Evolutionary conservation across 768 basidiomycete genomes (phyloP), one percentile per base, ranked within the genome.

Genomic region (Tulasnella sp.): DNA sequence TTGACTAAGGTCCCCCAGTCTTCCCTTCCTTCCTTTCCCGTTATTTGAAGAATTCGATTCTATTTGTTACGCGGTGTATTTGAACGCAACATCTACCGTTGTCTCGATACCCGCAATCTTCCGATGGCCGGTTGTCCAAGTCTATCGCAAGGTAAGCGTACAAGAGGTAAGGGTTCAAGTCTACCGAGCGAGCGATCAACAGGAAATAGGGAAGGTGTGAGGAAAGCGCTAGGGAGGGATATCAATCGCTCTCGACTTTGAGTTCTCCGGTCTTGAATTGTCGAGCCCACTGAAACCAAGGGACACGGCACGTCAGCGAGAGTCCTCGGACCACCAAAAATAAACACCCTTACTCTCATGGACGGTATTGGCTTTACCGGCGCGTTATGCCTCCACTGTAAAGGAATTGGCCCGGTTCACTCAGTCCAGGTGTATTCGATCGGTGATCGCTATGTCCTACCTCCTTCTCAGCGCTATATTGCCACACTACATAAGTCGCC

Each of bases 291-390:
- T 89, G 77, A 4, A 70, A 48, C 23, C 61, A 67, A 67, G 40
- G 55, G 69, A 61, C 51, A 74, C 6, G 18, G 78, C 29, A 20
- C 79, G 26, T 76, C 46, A 9, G 73, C 13, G 11, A 29, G 79
- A 40, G 10, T 67, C 61, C 16, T 29, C 78, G 42, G 57, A 42
- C 70, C 35, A 40, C 61, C 0, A n/a, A 32, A 39, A 11, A 20
- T n/a, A 69, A 74, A 40, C 5, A 6, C 75, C 84, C 91, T 78
- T 80, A 93, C 93, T 85, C 87, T 85, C 89, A 91, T 91, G 0
- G 94, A 95, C 73, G 94, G 94, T 82, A 95, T 94, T 20, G 89
- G 87, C 77, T 90, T 87, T 75, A 85, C 86, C 6, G 93, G 93
- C 80, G 89, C 88, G 40, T 88, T 82, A 40, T 87, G 83, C 75